Evolutionary conservation across 192 early-diverging fungal species (phyloP).

Genomic region (Gigaspora rosea): DNA sequence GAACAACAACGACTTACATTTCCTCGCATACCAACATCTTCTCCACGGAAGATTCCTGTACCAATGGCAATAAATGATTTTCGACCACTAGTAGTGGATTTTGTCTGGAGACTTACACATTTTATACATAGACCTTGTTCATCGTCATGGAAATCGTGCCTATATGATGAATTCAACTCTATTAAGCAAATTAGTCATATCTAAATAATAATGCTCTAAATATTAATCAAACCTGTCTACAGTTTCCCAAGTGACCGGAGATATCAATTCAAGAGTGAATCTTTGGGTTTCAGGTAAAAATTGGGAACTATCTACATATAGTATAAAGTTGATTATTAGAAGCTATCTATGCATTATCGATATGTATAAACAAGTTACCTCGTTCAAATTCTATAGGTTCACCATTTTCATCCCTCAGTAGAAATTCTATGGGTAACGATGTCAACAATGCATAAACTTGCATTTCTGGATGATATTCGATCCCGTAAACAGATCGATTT

Average conservation of each 20-base stretch:
- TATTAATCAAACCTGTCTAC: constrained; percentile 64
- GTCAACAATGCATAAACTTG: constrained; percentile 82
- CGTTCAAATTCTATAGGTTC: constrained; percentile 43
- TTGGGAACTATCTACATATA: constrained; percentile 40
- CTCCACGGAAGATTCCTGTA: constrained; percentile 84
- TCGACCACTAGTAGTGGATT: constrained; percentile 81
- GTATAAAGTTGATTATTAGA: not conserved
- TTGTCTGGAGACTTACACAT: constrained; percentile 78
- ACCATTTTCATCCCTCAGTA: constrained; percentile 71
- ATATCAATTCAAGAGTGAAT: constrained; percentile 83
- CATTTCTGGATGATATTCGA: constrained; percentile 82
- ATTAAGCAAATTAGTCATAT: constrained; percentile 35
- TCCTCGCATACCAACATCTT: constrained; percentile 89
- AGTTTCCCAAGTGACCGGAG: constrained; percentile 94
- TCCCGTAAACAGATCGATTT: constrained; percentile 67
- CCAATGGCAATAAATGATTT: constrained; percentile 87
- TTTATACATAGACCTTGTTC: constrained; percentile 83
- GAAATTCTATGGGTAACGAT: constrained; percentile 64
- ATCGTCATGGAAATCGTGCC: constrained; percentile 68
- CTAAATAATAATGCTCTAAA: not conserved
- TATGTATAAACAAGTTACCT: constrained; percentile 10
- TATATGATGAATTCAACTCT: constrained; percentile 23
- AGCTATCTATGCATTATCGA: not conserved
- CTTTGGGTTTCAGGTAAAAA: constrained; percentile 63
- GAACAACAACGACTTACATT: constrained; percentile 48